Evolutionary conservation across 768 basidiomycete species (phyloP), one percentile per base, ranked within the genome.

Genomic region (Boletus rubroflammeus): DNA sequence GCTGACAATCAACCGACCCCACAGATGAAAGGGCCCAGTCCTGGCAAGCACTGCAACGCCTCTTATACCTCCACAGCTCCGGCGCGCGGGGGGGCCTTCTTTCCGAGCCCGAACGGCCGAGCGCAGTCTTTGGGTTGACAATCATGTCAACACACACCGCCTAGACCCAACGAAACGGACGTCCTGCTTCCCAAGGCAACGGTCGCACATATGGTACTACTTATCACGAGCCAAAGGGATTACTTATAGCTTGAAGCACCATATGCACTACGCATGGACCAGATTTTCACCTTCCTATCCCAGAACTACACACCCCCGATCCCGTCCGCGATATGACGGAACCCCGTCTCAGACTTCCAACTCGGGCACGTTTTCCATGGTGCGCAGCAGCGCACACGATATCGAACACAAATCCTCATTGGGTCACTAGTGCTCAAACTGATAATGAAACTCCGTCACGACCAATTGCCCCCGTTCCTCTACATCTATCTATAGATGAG

Each of bases 401-500:
- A 8, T 4, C 14, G 2, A 40, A n/a, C 25, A 19, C 8, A 19
- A 8, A 17, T 38, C 19, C 34, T 17, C 35, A 26, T 21, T 34
- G 25, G 45, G 25, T 35, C 21, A 15, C 28, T 9, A 40, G 6
- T 5, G 1, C 11, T 21, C 32, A 7, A 50, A 36, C 28, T 29
- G n/a, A 36, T 6, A 4, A 23, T 1, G 36, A 26, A 26, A n/a
- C 10, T 17, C 29, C 17, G 19, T 17, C 44, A 41, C 15, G 14
- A 15, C 41, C 17, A 11, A 26, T 19, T 19, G 1, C 15, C 6
- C 10, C 47, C 32, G 25, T 14, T 6, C n/a, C 3, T 39, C 6
- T 29, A 15, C 21, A 11, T 36, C 35, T 54, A 44, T 45, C 19
- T 54, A 40, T 54, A 53, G 42, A 44, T n/a, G 10, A 54, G 40